phyloP scores from a whole-genome alignment of 2,329 filamentous ascomycete species.

The Monosporascus sp. region DNA sequence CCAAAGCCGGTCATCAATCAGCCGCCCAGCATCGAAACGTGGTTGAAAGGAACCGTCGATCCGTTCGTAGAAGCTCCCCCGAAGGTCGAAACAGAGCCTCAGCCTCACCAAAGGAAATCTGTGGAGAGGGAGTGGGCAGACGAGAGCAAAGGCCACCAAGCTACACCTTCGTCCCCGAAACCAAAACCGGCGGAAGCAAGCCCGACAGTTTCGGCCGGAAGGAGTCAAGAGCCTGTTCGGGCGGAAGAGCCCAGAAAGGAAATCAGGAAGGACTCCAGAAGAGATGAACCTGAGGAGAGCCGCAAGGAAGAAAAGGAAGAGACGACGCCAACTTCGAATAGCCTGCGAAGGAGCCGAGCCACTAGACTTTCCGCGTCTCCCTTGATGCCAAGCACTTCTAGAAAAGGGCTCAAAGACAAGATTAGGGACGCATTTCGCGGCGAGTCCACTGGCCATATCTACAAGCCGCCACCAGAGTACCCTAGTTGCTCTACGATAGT shows the following conservation, averaged over 20 bases:
- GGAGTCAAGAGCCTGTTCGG: conserved; percentile 8
- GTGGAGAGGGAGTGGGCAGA: conserved; percentile 30
- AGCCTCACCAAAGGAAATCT: conserved; percentile 19
- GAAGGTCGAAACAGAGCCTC: conserved; percentile 18
- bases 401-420: conserved; percentile 50
- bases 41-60: conserved; percentile 58
- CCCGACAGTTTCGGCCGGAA: conserved; percentile 4
- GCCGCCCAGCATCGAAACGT: conserved; percentile 60
- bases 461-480: conserved; percentile 39
- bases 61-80: conserved; percentile 47
- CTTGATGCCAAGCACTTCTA: conserved; percentile 35
- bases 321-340: conserved; percentile 28
- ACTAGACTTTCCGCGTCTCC: conserved; percentile 46
- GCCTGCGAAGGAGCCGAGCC: conserved; percentile 51
- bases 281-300: conserved; percentile 16
- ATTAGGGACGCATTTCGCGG: conserved; percentile 59
- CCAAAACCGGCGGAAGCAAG: conserved; percentile 11
- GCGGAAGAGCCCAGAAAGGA: conserved; percentile 9
- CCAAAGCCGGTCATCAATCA: conserved; percentile 46
- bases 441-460: conserved; percentile 45
- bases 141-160: conserved; percentile 23
- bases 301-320: conserved; percentile 18
- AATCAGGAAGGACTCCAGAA: conserved; percentile 10
- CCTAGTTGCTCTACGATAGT: conserved; percentile 39
- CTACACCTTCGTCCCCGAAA: conserved; percentile 12